Conservation (phyloP, 2,329 filamentous ascomycete species). For the Epichloe festucae region DNA sequence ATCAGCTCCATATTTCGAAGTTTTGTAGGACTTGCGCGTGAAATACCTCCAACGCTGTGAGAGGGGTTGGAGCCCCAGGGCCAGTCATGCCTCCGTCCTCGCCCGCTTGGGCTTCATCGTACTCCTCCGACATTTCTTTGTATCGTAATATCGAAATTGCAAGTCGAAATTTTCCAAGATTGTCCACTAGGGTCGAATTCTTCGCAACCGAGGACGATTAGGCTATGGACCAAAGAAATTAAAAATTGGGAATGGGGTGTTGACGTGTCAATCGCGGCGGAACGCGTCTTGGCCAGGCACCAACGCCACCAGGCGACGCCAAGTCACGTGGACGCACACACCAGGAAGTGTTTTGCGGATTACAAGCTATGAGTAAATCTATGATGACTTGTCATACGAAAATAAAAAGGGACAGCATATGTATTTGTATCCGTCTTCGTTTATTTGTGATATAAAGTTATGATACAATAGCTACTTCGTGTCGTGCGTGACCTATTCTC, state of each 20-base stretch:
- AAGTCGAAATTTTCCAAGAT: not conserved
- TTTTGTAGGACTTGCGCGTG: not conserved
- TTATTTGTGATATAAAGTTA: not conserved
- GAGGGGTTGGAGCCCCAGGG: constrained; percentile 85
- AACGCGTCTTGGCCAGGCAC: constrained; percentile 22
- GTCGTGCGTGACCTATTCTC: not conserved
- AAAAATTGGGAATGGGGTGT: not conserved
- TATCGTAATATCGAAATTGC: not conserved
- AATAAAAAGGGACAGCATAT: too few relatives aligned
- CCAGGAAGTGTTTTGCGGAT: not conserved
- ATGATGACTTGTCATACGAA: too few relatives aligned
- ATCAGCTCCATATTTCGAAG: not conserved
- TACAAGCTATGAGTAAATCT: too few relatives aligned
- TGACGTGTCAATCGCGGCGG: not conserved
- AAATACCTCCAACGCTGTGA: constrained; percentile 72
- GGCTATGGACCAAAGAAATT: too few relatives aligned
- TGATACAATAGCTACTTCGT: not conserved
- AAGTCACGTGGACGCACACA: constrained; percentile 21
- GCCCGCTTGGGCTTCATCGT: constrained; percentile 50
- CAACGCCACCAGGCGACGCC: constrained; percentile 19
- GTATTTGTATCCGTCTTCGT: not conserved
- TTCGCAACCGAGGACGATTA: not conserved
- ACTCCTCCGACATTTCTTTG: constrained; percentile 36
- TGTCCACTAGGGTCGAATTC: not conserved
- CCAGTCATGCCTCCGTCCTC: constrained; percentile 66